Conservation (phyloP, 1,284 basidiomycete genomes). For the Puccinia novopanici region DNA sequence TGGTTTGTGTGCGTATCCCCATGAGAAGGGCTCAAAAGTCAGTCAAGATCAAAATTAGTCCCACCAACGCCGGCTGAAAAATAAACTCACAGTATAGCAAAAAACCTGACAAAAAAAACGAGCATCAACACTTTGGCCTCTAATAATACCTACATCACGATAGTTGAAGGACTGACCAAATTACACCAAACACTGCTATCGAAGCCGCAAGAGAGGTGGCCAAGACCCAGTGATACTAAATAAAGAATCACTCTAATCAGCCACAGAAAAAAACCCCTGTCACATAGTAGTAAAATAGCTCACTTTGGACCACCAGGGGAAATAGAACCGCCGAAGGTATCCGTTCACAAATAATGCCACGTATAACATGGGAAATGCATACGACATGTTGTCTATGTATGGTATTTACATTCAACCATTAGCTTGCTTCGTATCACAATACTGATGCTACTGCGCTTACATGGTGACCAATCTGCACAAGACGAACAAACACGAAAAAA, state of each 20-base stretch:
- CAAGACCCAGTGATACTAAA: slow-evolving; percentile 50
- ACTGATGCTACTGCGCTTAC: slow-evolving; percentile 13
- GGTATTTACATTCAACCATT: neutral
- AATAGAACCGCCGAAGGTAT: slow-evolving; percentile 26
- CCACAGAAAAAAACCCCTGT: neutral
- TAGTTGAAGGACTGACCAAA: slow-evolving; percentile 31
- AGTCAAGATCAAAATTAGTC: neutral
- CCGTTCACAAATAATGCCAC: slow-evolving; percentile 36
- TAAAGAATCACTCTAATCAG: neutral
- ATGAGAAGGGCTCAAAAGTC: neutral
- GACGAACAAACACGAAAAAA: too few species aligned
- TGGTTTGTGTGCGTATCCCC: too few species aligned
- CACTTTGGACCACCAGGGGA: slow-evolving; percentile 45
- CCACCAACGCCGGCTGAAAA: neutral
- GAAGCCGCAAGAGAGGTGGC: slow-evolving; percentile 47
- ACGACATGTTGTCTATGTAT: slow-evolving; percentile 41
- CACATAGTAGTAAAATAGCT: neutral
- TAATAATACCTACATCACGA: too few species aligned
- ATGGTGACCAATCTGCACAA: slow-evolving; percentile 39
- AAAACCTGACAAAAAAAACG: slow-evolving; percentile 19
- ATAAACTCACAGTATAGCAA: slow-evolving; percentile 43
- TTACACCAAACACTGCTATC: slow-evolving; percentile 41
- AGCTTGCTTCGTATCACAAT: neutral
- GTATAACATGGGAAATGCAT: slow-evolving; percentile 46
- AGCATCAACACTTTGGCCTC: neutral